Evolutionary conservation across 2,329 filamentous ascomycete species (phyloP), one percentile per base, ranked within the genome.

Genomic region (Fusarium verrucosum): DNA sequence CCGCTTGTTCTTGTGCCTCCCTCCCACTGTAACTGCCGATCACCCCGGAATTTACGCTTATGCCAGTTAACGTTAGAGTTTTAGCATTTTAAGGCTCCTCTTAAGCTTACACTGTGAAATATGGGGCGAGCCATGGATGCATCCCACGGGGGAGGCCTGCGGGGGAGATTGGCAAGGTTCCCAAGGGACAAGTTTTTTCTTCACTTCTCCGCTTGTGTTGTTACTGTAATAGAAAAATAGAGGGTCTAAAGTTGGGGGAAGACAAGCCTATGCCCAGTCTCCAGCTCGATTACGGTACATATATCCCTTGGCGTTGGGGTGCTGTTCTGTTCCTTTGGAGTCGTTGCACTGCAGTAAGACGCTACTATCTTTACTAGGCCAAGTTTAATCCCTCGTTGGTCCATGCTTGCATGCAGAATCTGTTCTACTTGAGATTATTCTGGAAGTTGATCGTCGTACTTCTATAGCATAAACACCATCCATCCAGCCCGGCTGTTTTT

Each of bases 21-120:
- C n/a, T 28, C 45, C 57, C 38, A 59, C 38, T 36, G 41, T 52
- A 41, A 41, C 23, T 61, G 58, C 58, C 57, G 58, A 61, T 61
- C 58, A 47, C 57, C 57, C 55, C 46, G 26, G 57, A 25, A 41
- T 59, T 45, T 56, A 55, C 50, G 49, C 58, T 61, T 61, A 62
- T 61, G 23, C 58, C 17, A 53, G 43, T 56, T 51, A 47, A 51
- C 49, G 49, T 58, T 61, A 62, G 58, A 43, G 50, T 62, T 62
- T n/a, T 51, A 40, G 38, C 13, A 38, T 47, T 47, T 47, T 45
- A 57, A 62, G 33, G 33, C 58, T 62, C 58, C 25, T 37, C 30
- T 62, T 61, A 62, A 62, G 58, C 57, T 61, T 61, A 61, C 38
- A 49, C 42, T 61, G 49, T 35, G 35, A 61, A 61, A 56, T 49